Evolutionary conservation across 164 flowering plant species (phyloP).

Genomic region (Taxillus chinensis): DNA sequence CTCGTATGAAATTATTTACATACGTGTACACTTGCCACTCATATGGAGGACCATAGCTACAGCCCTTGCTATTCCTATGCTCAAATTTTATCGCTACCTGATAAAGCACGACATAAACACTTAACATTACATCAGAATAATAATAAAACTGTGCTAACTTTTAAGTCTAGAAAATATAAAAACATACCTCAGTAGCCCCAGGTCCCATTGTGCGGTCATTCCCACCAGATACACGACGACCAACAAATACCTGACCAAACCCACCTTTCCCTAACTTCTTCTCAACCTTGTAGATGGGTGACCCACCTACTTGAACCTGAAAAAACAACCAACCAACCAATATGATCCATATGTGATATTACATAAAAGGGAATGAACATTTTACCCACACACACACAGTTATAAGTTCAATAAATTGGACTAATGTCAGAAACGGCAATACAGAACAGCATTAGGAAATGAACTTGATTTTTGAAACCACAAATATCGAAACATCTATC

Average conservation of each 20-base stretch:
- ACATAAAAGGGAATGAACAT: background rate
- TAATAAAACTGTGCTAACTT: background rate
- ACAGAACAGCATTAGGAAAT: too few relatives aligned
- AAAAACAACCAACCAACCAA: constrained; percentile 2
- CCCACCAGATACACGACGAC: constrained; percentile 74
- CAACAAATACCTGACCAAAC: constrained; percentile 96
- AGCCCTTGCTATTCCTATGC: constrained; percentile 87
- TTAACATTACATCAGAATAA: background rate
- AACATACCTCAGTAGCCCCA: constrained; percentile 55
- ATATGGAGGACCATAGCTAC: constrained; percentile 85
- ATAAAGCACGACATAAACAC: background rate
- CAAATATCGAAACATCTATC: too few relatives aligned
- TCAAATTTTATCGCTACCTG: constrained; percentile 91
- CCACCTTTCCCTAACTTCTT: constrained; percentile 96
- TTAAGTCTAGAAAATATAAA: background rate
- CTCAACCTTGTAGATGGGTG: constrained; percentile 73
- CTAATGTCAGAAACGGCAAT: too few relatives aligned
- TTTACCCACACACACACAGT: background rate
- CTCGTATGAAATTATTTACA: constrained; percentile 18
- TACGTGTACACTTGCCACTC: constrained; percentile 97
- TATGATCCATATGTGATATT: background rate
- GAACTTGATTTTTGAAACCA: too few relatives aligned
- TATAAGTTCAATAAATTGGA: too few relatives aligned
- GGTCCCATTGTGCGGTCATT: constrained; percentile 55
- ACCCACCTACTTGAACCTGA: constrained; percentile 90